phyloP scores from a whole-genome alignment of 495 filamentous ascomycete species.

The Penicillium odoratum region DNA sequence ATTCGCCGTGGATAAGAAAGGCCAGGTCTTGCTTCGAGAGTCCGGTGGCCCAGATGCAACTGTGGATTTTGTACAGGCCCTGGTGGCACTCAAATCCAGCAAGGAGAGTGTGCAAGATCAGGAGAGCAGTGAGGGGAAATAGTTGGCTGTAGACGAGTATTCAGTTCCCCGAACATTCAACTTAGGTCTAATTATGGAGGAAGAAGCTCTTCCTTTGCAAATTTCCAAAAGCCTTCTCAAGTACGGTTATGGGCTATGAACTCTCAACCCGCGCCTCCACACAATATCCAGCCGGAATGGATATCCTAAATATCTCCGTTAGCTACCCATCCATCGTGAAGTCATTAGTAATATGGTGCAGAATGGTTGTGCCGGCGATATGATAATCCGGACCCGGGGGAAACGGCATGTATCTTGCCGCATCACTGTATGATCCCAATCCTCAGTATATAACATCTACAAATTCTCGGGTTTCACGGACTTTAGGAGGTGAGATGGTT shows the following conservation, averaged over 20 bases:
- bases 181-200: neutral
- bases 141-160: slow-evolving; percentile 6
- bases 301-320: neutral
- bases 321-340: neutral
- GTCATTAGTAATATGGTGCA: neutral
- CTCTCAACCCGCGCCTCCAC: too few species aligned
- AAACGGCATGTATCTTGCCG: slow-evolving; percentile 4
- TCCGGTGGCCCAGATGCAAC: slow-evolving; percentile 51
- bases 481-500: neutral
- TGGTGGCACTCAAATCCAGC: slow-evolving; percentile 23
- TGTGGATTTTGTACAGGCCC: slow-evolving; percentile 44
- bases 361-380: neutral
- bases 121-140: slow-evolving; percentile 11
- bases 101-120: slow-evolving; percentile 15
- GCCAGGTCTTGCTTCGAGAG: slow-evolving; percentile 43
- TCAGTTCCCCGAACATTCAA: neutral
- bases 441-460: neutral
- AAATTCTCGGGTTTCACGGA: neutral
- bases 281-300: neutral
- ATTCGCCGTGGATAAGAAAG: slow-evolving; percentile 77
- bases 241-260: too few species aligned
- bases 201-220: neutral
- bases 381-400: slow-evolving; percentile 6
- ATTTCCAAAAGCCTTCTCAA: neutral
- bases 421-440: slow-evolving; percentile 1